Evolutionary conservation across 495 filamentous ascomycete genomes (phyloP), one percentile per base, ranked within the genome.

Genomic region (Niebla homalea): DNA sequence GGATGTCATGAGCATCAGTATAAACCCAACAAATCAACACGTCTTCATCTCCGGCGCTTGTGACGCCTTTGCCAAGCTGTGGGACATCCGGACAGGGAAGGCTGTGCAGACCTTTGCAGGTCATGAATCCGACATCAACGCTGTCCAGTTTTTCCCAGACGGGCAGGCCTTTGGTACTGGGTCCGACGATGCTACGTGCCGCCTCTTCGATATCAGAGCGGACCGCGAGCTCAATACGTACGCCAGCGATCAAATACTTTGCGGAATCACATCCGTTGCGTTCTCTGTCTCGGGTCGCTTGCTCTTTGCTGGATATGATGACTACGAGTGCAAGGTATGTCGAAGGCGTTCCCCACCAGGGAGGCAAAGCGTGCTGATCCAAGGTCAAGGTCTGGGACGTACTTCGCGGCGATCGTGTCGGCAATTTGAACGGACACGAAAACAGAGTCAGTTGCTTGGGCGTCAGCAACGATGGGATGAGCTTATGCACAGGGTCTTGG

Each of bases 1-100:
- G 64, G 92, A 98, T 63, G 92, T 98, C 52, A 98, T 98, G 92
- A 97, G 92, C 69, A 86, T 98, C 66, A 97, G 93, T 76, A 87
- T 98, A 72, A 97, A 98, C 70, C 92, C 92, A 3, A 95, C 94
- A 45, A 96, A 98, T 72, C 88, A 96, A 69, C 89, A 89, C 63
- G 70, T 77, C 48, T 98, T 98, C 65, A 90, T 98, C 53, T 97
- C 93, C 25, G 92, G 92, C 64, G 92, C 92, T 57, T 98, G 92
- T 67, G 92, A 98, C 65, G 89, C 89, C 29, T 98, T 98, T 67
- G 92, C 92, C 15, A 98, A 98, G 68, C 74, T 98, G 29, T 98
- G 92, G 92, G 92, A 98, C 75, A 94, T 97, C 59, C 85, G 92
- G 62, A 89, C 90, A 58, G 92, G 93, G 55, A 96, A 94, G 75